Percentiles rank a stretch among this genome's conserved stretches.
These are phyloP conservation scores for Cicer judaicum DNA, from an alignment of 306 rosid genomes.

Conservation along the genomic window DNA sequence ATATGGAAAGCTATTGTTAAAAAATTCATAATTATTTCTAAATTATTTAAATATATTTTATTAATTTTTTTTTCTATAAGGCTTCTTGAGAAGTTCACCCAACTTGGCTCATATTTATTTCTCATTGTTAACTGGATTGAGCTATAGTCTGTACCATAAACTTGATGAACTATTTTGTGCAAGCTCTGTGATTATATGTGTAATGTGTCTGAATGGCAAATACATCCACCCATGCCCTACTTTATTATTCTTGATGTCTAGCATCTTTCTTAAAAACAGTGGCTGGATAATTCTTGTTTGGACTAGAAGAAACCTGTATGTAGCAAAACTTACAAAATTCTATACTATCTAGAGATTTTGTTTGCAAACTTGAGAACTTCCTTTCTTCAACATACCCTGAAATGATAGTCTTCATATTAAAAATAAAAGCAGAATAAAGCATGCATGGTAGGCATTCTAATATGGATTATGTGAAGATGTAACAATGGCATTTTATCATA, in stretches of 20 bases:
- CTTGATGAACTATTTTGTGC: background rate
- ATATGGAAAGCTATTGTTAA: background rate
- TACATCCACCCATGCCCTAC: background rate
- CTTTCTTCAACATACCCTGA: background rate
- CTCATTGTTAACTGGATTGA: slow-evolving; percentile 23
- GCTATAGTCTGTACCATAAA: background rate
- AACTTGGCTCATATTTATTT: slow-evolving; percentile 10
- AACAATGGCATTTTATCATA: background rate
- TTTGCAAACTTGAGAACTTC: background rate
- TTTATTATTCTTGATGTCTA: background rate
- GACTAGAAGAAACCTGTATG: background rate
- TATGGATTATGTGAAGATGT: slow-evolving; percentile 18
- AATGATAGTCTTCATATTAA: slow-evolving; percentile 19
- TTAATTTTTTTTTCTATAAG: background rate
- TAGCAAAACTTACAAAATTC: background rate
- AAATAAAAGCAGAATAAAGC: slow-evolving; percentile 17
- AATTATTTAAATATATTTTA: no score
- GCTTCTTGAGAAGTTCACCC: background rate
- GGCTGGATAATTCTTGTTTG: background rate
- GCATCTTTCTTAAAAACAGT: background rate
- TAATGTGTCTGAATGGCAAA: background rate
- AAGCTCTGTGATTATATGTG: slow-evolving; percentile 10
- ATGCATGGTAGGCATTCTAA: slow-evolving; percentile 2
- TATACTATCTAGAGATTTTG: slow-evolving; percentile 3
- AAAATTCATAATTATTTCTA: no score